phyloP scores from a whole-genome alignment of 1,284 basidiomycete species.

The Mycosarcoma maydis region DNA sequence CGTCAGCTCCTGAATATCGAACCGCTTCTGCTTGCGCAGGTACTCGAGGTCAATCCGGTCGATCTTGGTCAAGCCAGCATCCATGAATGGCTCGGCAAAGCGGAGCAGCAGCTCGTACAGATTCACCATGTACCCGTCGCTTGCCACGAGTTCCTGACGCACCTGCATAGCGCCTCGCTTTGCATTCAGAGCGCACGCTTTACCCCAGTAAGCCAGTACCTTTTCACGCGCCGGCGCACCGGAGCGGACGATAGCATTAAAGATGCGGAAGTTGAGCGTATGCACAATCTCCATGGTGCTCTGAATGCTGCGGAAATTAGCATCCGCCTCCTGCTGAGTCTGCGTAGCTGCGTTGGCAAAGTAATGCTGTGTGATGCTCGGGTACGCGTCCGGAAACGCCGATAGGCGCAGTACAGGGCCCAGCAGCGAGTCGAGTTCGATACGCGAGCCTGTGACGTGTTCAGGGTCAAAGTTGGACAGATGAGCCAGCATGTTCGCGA shows the following conservation, averaged over 20 bases:
- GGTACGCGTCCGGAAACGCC: slow-evolving; percentile 58
- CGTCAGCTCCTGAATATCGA: slow-evolving; percentile 56
- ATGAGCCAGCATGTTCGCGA: slow-evolving; percentile 77
- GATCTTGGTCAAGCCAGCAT: slow-evolving; percentile 82
- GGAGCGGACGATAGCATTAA: slow-evolving; percentile 86
- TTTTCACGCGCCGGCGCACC: slow-evolving; percentile 82
- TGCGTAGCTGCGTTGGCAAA: slow-evolving; percentile 51
- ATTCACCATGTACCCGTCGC: slow-evolving; percentile 93
- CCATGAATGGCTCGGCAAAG: slow-evolving; percentile 97
- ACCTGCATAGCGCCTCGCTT: slow-evolving; percentile 90
- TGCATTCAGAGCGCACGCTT: slow-evolving; percentile 79
- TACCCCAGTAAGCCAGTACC: slow-evolving; percentile 84
- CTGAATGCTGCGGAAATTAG: slow-evolving; percentile 51
- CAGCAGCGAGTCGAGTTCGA: slow-evolving; percentile 61
- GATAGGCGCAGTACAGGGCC: slow-evolving; percentile 61
- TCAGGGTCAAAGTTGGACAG: slow-evolving; percentile 78
- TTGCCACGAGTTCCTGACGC: slow-evolving; percentile 83
- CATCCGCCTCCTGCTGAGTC: slow-evolving; percentile 53
- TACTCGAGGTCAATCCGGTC: slow-evolving; percentile 89
- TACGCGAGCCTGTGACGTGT: slow-evolving; percentile 71
- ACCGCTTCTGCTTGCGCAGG: slow-evolving; percentile 60
- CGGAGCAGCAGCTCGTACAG: slow-evolving; percentile 82
- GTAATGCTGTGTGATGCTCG: slow-evolving; percentile 51
- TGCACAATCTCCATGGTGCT: slow-evolving; percentile 68
- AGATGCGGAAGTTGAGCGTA: slow-evolving; percentile 84